A percentile compares a stretch with the other conserved stretches of the same genome.
These are phyloP conservation scores for Ascoidea asiatica DNA, from an alignment of 805 yeast genomes.

Conservation along the genomic window DNA sequence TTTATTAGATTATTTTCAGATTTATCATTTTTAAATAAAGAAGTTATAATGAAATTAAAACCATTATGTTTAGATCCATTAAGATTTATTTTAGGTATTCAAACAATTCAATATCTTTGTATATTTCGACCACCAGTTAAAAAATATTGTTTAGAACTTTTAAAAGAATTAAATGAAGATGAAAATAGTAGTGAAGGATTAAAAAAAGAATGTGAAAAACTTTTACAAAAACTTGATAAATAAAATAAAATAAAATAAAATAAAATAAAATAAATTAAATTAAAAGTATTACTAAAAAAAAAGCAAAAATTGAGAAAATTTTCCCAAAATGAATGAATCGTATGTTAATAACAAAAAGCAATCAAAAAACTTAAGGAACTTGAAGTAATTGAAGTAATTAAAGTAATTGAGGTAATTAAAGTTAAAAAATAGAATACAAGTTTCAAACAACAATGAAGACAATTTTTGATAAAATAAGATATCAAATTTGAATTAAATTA, in stretches of 20 bases:
- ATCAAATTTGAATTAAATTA: too few relatives aligned
- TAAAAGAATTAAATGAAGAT: conserved; percentile 30
- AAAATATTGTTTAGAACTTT: conserved; percentile 30
- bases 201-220: conserved; percentile 20
- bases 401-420: too few relatives aligned
- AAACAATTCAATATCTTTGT: conserved; percentile 67
- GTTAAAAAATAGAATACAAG: too few relatives aligned
- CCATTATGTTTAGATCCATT: conserved; percentile 79
- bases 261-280: not conserved
- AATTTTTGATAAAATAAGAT: too few relatives aligned
- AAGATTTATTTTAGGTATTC: conserved; percentile 66
- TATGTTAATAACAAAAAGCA: too few relatives aligned
- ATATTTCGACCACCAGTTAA: conserved; percentile 87
- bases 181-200: conserved; percentile 30
- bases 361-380: too few relatives aligned
- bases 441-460: too few relatives aligned
- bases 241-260: not conserved
- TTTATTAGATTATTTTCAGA: conserved; percentile 80
- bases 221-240: conserved; percentile 4
- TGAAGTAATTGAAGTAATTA: too few relatives aligned
- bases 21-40: conserved; percentile 59
- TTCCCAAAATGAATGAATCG: conserved; percentile 1
- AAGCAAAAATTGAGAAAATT: not conserved
- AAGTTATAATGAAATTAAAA: conserved; percentile 49
- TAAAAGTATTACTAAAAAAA: not conserved